A percentile compares a stretch with the other conserved stretches of the same genome.
Conservation (phyloP, 768 basidiomycete species). For the Serendipita sp. region DNA sequence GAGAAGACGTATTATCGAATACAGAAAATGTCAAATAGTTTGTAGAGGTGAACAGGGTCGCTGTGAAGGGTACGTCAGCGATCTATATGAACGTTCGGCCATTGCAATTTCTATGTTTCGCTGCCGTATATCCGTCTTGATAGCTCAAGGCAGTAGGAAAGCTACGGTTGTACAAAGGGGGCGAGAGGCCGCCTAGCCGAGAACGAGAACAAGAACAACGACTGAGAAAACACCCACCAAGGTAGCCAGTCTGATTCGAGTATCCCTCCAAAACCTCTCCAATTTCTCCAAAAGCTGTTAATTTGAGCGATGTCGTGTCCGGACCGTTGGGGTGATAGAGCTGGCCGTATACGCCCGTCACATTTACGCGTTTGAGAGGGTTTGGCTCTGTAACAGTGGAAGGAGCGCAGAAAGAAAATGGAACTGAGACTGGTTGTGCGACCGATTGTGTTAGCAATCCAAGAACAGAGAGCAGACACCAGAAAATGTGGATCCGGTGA, state of each 20-base stretch:
- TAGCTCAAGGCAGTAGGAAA: too few relatives aligned
- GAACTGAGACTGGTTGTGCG: slow-evolving; percentile 44
- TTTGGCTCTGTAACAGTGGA: slow-evolving; percentile 22
- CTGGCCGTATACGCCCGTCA: slow-evolving; percentile 60
- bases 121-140: too few relatives aligned
- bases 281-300: slow-evolving; percentile 2
- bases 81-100: slow-evolving; percentile 5
- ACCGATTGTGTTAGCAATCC: background rate
- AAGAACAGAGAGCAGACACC: background rate
- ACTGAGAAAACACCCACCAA: slow-evolving; percentile 34
- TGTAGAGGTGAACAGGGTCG: slow-evolving; percentile 76
- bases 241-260: slow-evolving; percentile 41
- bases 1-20: slow-evolving; percentile 50
- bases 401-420: slow-evolving; percentile 53
- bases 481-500: background rate
- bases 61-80: slow-evolving; percentile 21
- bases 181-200: background rate
- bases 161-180: background rate
- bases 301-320: background rate
- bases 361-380: slow-evolving; percentile 38
- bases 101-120: background rate
- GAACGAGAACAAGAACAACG: background rate
- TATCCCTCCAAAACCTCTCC: slow-evolving; percentile 25
- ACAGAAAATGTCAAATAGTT: slow-evolving; percentile 63
- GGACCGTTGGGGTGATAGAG: slow-evolving; percentile 20